Base-by-base conservation (phyloP, 768 basidiomycete species). In the Trametes meyenii region DNA sequence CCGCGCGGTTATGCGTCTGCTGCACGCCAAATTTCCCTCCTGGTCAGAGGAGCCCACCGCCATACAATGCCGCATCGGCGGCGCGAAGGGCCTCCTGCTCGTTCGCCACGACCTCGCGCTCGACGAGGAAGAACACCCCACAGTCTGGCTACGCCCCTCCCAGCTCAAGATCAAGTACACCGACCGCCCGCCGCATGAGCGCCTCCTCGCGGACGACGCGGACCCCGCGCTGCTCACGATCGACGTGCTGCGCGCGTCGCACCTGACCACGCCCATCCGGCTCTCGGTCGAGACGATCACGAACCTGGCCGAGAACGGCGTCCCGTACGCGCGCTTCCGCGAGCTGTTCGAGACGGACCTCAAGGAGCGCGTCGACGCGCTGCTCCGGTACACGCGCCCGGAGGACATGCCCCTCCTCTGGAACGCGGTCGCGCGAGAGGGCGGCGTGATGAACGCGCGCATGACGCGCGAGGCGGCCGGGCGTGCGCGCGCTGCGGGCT, bases 221-320 rank as follows among this genome's bases (percentile, higher is more conserved):
- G 80, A 85, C 46, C 77, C 75, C 3, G 76, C 81, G 1, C 77
- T 80, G 45, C 72, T 75, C 10, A 80, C 78, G 3, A 74, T 88
- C 42, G 85, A 87, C 55, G 71, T 90, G 0, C 74, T 91, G 1
- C 79, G 83, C 0, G 72, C 78, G 0, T 81, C 85, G 0, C 79
- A 81, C 14, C 70, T 86, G 62, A 73, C 74, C 17, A 75, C 77
- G 1, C 79, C 82, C 1, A 74, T 78, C 5, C 74, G 76, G 7
- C 73, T 89, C 5, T 82, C 85, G 1, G 72, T 77, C 1, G 86
- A 90, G 64, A 82, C 79, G 0, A 83, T 88, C 39, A 81, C 87
- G 50, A 88, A 88, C 67, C 74, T 89, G 6, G 77, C 82, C 0
- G 86, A 88, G 58, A 89, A 89, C 65, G 83, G 84, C 0, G 87